Percentiles rank a stretch among this genome's conserved stretches.
These are phyloP conservation scores for Saturnispora mendoncae DNA, from an alignment of 805 yeast species.

Conservation along the genomic window DNA sequence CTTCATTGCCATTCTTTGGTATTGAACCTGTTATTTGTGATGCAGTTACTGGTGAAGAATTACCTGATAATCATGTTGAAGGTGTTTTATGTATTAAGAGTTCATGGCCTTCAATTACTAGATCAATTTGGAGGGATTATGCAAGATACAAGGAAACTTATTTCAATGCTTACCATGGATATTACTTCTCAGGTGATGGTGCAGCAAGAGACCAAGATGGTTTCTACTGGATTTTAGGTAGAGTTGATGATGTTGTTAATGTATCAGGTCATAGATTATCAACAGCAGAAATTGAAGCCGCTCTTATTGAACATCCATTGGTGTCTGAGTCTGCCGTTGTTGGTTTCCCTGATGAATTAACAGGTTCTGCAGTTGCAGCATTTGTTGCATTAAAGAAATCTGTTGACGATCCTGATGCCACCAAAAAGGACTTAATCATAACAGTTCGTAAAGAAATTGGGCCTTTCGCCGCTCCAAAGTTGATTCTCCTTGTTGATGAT, in stretches of 20 bases:
- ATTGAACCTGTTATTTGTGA: conserved; percentile 65
- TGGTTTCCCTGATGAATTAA: conserved; percentile 73
- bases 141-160: conserved; percentile 72
- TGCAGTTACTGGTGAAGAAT: conserved; percentile 64
- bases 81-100: conserved; percentile 68
- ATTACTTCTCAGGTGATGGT: conserved; percentile 84
- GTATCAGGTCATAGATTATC: conserved; percentile 82
- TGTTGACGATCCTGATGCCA: conserved; percentile 39
- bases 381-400: conserved; percentile 61
- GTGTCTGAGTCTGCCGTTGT: conserved; percentile 80
- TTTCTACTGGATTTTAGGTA: conserved; percentile 75
- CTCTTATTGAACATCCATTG: conserved; percentile 58
- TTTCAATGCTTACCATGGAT: conserved; percentile 71
- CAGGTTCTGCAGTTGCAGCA: conserved; percentile 83
- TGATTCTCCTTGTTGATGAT: conserved; percentile 62
- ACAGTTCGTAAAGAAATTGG: conserved; percentile 76
- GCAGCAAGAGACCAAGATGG: conserved; percentile 83
- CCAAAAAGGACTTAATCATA: conserved; percentile 55
- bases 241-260: conserved; percentile 85
- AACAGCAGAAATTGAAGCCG: conserved; percentile 85
- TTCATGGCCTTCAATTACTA: conserved; percentile 82
- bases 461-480: conserved; percentile 79
- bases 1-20: conserved; percentile 79
- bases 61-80: conserved; percentile 61
- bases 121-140: conserved; percentile 75